Evolutionary conservation across 495 filamentous ascomycete species (phyloP).

Genomic region (Aspergillus ostianus): DNA sequence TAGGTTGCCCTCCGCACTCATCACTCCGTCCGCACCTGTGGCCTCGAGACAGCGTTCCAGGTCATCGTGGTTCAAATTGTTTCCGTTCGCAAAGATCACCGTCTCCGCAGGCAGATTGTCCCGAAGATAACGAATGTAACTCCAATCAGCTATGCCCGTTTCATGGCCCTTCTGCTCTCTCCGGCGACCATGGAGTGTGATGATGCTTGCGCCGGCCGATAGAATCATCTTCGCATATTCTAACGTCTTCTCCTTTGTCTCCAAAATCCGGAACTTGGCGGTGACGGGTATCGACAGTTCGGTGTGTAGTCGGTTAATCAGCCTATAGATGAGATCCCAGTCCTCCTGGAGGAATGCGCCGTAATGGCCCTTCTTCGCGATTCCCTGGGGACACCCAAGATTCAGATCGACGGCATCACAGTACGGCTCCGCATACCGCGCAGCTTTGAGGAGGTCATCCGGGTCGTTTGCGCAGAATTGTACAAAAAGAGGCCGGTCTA

Average conservation of each 20-base stretch:
- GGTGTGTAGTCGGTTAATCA: constrained; percentile 76
- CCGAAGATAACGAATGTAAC: constrained; percentile 73
- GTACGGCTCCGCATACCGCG: constrained; percentile 70
- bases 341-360: constrained; percentile 95
- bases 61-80: constrained; percentile 81
- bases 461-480: constrained; percentile 96
- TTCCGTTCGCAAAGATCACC: constrained; percentile 96
- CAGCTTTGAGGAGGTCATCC: constrained; percentile 71
- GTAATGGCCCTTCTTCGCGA: constrained; percentile 85
- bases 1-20: constrained; percentile 93
- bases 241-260: constrained; percentile 80
- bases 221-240: constrained; percentile 89
- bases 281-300: constrained; percentile 79
- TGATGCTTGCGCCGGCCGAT: constrained; percentile 82
- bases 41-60: constrained; percentile 72
- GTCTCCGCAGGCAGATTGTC: constrained; percentile 81
- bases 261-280: constrained; percentile 90
- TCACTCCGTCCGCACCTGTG: constrained; percentile 91
- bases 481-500: constrained; percentile 88
- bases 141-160: constrained; percentile 93
- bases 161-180: constrained; percentile 95
- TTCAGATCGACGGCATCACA: constrained; percentile 97
- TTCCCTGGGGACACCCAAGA: constrained; percentile 96
- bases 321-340: constrained; percentile 70
- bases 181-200: constrained; percentile 86